phyloP scores from a whole-genome alignment of 768 basidiomycete genomes.

The Kwoniella dendrophila region DNA sequence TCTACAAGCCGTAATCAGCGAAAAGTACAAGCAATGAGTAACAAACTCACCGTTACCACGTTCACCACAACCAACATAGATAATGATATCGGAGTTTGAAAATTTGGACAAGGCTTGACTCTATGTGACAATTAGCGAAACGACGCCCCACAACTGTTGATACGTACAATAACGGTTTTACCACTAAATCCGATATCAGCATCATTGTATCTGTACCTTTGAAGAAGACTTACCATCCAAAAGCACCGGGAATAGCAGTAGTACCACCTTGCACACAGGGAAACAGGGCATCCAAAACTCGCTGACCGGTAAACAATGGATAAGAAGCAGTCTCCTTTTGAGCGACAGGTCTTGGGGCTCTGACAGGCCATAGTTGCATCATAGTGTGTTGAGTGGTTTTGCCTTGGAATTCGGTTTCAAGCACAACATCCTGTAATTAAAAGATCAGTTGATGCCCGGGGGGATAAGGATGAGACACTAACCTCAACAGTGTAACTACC shows the following conservation, averaged over 20 bases:
- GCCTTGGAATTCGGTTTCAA: constrained; percentile 97
- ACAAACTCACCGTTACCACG: constrained; percentile 69
- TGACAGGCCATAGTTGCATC: constrained; percentile 99
- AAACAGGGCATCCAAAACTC: constrained; percentile 94
- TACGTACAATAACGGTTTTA: constrained; percentile 89
- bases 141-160: neutral
- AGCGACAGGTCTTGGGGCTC: constrained; percentile 91
- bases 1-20: constrained; percentile 27
- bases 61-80: constrained; percentile 98
- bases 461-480: constrained; percentile 46
- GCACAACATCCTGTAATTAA: constrained; percentile 73
- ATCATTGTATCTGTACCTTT: neutral
- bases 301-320: constrained; percentile 92
- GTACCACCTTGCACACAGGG: constrained; percentile 66
- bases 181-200: constrained; percentile 31
- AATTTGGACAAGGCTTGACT: constrained; percentile 84
- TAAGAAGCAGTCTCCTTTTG: constrained; percentile 92
- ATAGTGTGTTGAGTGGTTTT: constrained; percentile 89
- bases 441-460: neutral
- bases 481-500: constrained; percentile 91
- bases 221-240: constrained; percentile 68
- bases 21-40: neutral
- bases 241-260: constrained; percentile 85
- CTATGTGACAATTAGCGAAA: constrained; percentile 10
- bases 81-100: constrained; percentile 98